Percentiles rank a stretch among this genome's conserved stretches.
These are phyloP conservation scores for Xylaria sp. DNA, from an alignment of 2,329 filamentous ascomycete genomes.

Conservation along the genomic window DNA sequence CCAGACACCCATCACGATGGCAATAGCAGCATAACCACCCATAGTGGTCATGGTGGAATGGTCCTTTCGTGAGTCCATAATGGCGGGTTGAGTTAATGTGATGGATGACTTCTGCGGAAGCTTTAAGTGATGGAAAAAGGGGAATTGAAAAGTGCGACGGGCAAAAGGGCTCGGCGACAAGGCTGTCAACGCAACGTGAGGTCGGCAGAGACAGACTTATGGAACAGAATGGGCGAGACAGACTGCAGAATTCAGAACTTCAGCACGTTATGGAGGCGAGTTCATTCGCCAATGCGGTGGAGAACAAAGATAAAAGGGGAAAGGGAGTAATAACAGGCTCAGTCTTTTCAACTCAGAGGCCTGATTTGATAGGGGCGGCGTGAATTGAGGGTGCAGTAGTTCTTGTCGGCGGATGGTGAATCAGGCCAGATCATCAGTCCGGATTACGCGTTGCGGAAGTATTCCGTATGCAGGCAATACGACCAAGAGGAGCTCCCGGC, in stretches of 20 bases:
- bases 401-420: conserved; percentile 4
- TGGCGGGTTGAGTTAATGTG: conserved; percentile 9
- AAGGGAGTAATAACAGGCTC: conserved; percentile 10
- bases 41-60: conserved; percentile 32
- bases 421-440: conserved; percentile 22
- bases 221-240: conserved; percentile 12
- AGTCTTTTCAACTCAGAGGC: neutral
- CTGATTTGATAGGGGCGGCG: neutral
- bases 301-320: conserved; percentile 12
- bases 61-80: conserved; percentile 27
- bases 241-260: conserved; percentile 15
- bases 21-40: conserved; percentile 35
- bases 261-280: conserved; percentile 13
- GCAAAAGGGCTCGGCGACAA: conserved; percentile 6
- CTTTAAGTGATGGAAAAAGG: neutral
- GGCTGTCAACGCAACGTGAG: conserved; percentile 1
- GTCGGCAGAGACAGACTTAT: conserved; percentile 8
- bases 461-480: conserved; percentile 11
- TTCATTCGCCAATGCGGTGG: conserved; percentile 20
- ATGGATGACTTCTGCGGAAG: neutral
- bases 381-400: conserved; percentile 8
- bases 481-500: conserved; percentile 16
- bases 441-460: neutral
- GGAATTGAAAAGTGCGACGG: neutral
- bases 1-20: conserved; percentile 29